A percentile compares a stretch with the other conserved stretches of the same genome.
phyloP scores from a whole-genome alignment of 768 basidiomycete species.

The Leccinum boreale region DNA sequence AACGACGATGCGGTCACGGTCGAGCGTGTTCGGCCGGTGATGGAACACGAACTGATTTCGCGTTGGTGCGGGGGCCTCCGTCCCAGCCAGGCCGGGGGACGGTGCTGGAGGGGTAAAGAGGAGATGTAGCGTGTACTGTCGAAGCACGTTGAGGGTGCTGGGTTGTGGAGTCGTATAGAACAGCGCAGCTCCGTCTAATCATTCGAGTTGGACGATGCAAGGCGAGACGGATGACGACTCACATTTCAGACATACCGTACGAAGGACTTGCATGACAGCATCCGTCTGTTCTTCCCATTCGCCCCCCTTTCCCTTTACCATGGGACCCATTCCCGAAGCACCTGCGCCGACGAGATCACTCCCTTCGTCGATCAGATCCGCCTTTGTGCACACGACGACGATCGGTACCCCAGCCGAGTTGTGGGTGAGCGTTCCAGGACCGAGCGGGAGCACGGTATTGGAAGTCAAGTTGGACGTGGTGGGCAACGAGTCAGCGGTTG shows the following conservation, averaged over 20 bases:
- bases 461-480: conserved; percentile 54
- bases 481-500: conserved; percentile 63
- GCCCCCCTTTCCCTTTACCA: conserved; percentile 88
- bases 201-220: conserved; percentile 2
- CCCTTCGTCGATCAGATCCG: conserved; percentile 86
- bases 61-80: conserved; percentile 44
- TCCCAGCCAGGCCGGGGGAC: conserved; percentile 35
- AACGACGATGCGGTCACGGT: conserved; percentile 88
- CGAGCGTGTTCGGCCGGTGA: conserved; percentile 86
- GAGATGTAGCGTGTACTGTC: conserved; percentile 76
- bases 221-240: conserved; percentile 30
- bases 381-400: conserved; percentile 87
- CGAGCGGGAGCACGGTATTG: conserved; percentile 77
- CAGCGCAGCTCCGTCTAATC: conserved; percentile 81
- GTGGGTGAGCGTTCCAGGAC: conserved; percentile 80
- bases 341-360: conserved; percentile 66
- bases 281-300: conserved; percentile 97
- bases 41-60: conserved; percentile 85
- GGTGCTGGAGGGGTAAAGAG: conserved; percentile 64
- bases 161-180: conserved; percentile 90
- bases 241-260: conserved; percentile 93
- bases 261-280: conserved; percentile 90
- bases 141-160: conserved; percentile 65
- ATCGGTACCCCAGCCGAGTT: conserved; percentile 86
- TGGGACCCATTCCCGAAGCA: conserved; percentile 79